These are phyloP conservation scores for Ramalina intermedia DNA, from an alignment of 495 filamentous ascomycete species.

Conservation along the genomic window DNA sequence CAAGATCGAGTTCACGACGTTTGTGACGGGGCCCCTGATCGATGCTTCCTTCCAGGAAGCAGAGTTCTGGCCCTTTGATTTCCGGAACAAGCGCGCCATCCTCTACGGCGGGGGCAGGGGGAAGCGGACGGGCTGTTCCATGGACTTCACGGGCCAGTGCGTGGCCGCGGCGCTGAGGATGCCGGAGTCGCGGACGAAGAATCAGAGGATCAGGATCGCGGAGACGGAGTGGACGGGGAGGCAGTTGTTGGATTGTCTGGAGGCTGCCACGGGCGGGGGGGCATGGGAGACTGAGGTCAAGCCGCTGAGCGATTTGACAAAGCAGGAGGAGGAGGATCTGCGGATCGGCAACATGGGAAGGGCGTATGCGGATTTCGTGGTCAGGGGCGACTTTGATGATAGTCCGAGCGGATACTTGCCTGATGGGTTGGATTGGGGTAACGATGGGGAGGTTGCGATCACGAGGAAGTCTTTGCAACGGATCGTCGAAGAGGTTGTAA, in stretches of 20 bases:
- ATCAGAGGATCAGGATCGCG: background rate
- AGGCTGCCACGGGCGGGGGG: background rate
- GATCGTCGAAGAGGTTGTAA: background rate
- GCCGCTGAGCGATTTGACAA: background rate
- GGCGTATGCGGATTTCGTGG: background rate
- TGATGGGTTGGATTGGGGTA: background rate
- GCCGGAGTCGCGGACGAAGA: slow-evolving; percentile 2
- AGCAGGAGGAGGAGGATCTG: slow-evolving; percentile 1
- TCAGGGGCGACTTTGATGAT: slow-evolving; percentile 1
- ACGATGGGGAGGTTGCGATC: background rate
- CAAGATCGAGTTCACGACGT: background rate
- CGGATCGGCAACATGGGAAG: background rate
- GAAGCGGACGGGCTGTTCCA: background rate
- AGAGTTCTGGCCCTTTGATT: background rate
- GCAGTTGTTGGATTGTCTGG: background rate
- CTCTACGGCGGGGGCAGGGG: background rate
- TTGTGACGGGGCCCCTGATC: background rate
- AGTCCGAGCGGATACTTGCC: background rate
- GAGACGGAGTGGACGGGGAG: slow-evolving; percentile 1
- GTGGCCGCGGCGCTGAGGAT: background rate
- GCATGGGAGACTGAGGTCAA: background rate
- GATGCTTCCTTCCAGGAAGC: background rate
- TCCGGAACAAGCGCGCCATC: background rate
- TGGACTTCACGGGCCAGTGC: background rate
- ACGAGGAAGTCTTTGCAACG: background rate